Base-by-base conservation (phyloP, 2,329 filamentous ascomycete genomes). In the Fusarium humuli region DNA sequence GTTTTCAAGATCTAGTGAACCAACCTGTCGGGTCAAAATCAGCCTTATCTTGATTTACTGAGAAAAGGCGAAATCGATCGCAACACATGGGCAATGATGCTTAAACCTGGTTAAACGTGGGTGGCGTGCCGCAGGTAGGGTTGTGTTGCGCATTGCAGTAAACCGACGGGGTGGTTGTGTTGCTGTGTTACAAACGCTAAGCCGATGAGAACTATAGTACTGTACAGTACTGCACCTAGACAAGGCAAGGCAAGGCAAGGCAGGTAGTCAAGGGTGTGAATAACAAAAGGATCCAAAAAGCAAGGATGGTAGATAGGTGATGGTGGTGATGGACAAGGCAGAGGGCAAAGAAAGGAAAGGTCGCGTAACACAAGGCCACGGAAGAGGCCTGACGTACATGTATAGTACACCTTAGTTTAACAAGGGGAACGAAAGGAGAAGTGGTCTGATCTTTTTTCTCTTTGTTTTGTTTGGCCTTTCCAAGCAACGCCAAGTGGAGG, bases 181-280 rank as follows among this genome's bases (percentile, higher is more conserved):
- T 71, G 47, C 47, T 54, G 73, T 75, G 73, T 54, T 40, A 75
- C 73, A 45, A 45, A 69, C 70, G 68, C 73, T 75, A 75, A 65
- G 62, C 61, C 59, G 50, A 61, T 48, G 27, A 30, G 48, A 30
- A 61, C 64, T 37, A 37, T 37, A 37, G 34, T 37, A 37, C 34
- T 37, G 34, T 37, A n/a, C 18, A n/a, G 18, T 37, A n/a, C 34
- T 37, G 18, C 18, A 37, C 18, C 34, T 37, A 37, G 34, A 18
- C 34, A 37, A 37, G 34, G 34, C 18, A 32, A 32, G 30, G 30
- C 30, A n/a, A n/a, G 34, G 18, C 18, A 37, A 37, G 53, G 34
- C 34, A 29, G 50, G 59, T 50, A 65, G 66, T 55, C 52, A 69
- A 61, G 68, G 67, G 67, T 71, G 67, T 27, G 67, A 70, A 71